Evolutionary conservation across 2,329 filamentous ascomycete species (phyloP).

Genomic region (Fusarium tricinctum): DNA sequence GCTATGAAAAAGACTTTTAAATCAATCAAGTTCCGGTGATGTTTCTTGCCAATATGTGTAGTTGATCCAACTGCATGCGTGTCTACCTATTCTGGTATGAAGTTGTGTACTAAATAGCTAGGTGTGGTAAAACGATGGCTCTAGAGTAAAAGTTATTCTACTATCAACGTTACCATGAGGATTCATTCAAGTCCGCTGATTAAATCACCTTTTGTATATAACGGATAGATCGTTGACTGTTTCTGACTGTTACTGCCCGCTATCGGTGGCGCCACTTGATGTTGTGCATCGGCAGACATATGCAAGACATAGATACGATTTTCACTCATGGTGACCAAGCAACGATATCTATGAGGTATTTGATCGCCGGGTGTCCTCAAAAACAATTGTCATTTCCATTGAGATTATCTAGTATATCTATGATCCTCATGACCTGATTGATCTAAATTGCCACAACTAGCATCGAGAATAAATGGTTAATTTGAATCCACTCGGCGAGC

Average conservation of each 20-base stretch:
- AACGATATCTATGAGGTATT: conserved; percentile 4
- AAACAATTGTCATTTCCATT: neutral
- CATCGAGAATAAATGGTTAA: neutral
- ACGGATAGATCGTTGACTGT: neutral
- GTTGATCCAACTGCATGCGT: too few relatives aligned
- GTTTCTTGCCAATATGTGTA: neutral
- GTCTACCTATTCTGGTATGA: too few relatives aligned
- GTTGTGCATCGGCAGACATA: conserved; percentile 27
- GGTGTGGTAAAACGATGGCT: neutral
- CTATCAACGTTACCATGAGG: neutral
- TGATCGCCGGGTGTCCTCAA: neutral
- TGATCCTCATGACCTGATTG: conserved; percentile 8
- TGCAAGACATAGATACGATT: neutral
- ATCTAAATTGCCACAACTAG: conserved; percentile 10
- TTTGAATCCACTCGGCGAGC: too few relatives aligned
- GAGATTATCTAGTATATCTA: neutral
- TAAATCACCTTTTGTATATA: neutral
- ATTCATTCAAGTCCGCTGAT: neutral
- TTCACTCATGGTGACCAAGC: conserved; percentile 6
- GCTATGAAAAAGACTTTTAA: conserved; percentile 11
- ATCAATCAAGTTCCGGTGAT: neutral
- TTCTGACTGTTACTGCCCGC: conserved; percentile 23
- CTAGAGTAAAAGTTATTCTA: neutral
- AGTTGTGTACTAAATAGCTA: too few relatives aligned
- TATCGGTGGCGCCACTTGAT: conserved; percentile 41